Percentiles rank a stretch among this genome's conserved stretches.
Conservation (phyloP, 2,329 filamentous ascomycete genomes). For the Colletotrichum paranaense region DNA sequence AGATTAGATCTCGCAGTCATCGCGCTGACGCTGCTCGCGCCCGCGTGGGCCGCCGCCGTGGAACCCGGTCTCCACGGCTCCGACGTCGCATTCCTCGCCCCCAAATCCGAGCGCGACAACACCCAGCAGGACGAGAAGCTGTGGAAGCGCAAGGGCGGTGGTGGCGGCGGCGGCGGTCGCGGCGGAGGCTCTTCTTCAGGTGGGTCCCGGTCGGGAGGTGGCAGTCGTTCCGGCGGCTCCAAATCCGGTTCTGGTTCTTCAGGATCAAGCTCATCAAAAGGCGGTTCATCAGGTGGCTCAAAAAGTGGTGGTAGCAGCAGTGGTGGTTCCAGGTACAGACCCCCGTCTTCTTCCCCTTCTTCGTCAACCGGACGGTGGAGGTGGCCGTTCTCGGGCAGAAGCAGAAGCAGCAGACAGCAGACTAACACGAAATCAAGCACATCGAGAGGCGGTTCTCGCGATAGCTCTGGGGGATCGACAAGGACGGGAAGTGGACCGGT, state of each 20-base stretch:
- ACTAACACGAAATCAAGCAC: not conserved
- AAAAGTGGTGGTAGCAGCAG: conserved; percentile 26
- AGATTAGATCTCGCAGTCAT: conserved; percentile 44
- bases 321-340: conserved; percentile 33
- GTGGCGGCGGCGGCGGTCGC: conserved; percentile 62
- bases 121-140: conserved; percentile 53
- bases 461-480: conserved; percentile 62
- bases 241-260: conserved; percentile 28
- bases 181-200: conserved; percentile 36
- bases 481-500: conserved; percentile 67
- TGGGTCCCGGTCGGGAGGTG: conserved; percentile 8
- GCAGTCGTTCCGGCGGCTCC: not conserved
- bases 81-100: conserved; percentile 25
- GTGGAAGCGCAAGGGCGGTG: conserved; percentile 71
- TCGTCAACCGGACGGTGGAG: conserved; percentile 12
- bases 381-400: not conserved
- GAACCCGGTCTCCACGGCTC: conserved; percentile 36
- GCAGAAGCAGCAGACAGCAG: not conserved
- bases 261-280: conserved; percentile 38
- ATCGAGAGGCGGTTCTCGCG: conserved; percentile 21
- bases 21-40: conserved; percentile 41
- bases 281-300: conserved; percentile 37
- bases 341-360: not conserved
- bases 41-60: conserved; percentile 40
- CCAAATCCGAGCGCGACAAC: conserved; percentile 35